These are phyloP conservation scores for Penicillium manginii DNA, from an alignment of 495 filamentous ascomycete species.

Conservation along the genomic window DNA sequence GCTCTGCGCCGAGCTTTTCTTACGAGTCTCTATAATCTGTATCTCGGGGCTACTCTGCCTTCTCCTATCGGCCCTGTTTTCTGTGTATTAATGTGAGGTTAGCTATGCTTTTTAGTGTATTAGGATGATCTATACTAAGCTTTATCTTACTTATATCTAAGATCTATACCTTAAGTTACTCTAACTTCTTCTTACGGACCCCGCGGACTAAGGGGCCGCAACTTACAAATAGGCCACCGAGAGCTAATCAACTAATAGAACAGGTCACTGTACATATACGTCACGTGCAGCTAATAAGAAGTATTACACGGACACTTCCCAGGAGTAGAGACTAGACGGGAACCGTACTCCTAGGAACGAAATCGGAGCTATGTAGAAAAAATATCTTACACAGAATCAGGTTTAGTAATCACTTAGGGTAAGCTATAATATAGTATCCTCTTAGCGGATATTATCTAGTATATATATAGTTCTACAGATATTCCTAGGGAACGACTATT, in stretches of 20 bases:
- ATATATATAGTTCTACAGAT: not conserved
- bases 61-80: no score
- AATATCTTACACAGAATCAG: no score
- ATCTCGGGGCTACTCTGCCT: no score
- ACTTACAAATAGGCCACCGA: not conserved
- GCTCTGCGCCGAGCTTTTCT: no score
- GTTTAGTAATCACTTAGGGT: not conserved
- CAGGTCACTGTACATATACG: not conserved
- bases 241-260: not conserved
- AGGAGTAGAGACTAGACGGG: not conserved
- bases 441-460: not conserved
- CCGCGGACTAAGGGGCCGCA: not conserved
- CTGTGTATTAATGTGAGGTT: no score
- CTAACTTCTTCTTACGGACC: not conserved
- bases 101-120: no score
- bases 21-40: no score
- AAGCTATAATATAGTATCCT: not conserved
- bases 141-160: no score
- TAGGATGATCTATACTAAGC: no score
- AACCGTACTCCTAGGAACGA: not conserved
- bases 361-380: not conserved
- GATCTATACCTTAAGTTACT: no score
- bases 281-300: not conserved
- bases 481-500: not conserved
- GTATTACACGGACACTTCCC: not conserved